phyloP scores from a whole-genome alignment of 352 stramenopile genomes.

The Globisporangium polare region DNA sequence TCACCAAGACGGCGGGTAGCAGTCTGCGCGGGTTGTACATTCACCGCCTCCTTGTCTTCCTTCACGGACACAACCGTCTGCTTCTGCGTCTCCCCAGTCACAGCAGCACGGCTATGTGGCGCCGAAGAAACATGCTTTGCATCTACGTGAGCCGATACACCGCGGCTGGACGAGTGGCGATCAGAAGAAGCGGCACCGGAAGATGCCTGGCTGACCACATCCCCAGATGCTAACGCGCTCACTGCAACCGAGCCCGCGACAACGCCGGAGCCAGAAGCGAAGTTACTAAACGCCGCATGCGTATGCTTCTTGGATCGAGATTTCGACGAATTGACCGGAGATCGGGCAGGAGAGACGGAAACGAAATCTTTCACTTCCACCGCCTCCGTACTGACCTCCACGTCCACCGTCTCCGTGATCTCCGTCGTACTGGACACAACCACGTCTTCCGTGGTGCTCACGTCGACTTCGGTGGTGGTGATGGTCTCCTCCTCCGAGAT shows the following conservation, averaged over 20 bases:
- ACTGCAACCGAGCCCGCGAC: neutral
- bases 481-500: too few species aligned
- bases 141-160: neutral
- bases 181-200: neutral
- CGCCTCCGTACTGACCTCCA: neutral
- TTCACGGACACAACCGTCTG: conserved; percentile 1
- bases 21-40: neutral
- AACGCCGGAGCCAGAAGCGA: neutral
- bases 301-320: neutral
- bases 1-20: neutral
- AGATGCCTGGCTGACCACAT: neutral
- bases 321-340: neutral
- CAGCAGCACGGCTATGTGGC: neutral
- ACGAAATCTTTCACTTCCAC: neutral
- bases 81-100: neutral
- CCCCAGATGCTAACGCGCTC: neutral
- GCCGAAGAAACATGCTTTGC: neutral
- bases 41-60: conserved; percentile 1
- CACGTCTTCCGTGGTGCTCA: conserved; percentile 3
- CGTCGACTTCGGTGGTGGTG: too few species aligned
- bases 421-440: conserved; percentile 9
- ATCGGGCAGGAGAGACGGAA: neutral
- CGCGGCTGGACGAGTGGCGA: neutral
- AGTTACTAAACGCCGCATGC: neutral
- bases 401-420: conserved; percentile 10